Conservation (phyloP, 768 basidiomycete genomes). For the Hemileccinum impolitum region DNA sequence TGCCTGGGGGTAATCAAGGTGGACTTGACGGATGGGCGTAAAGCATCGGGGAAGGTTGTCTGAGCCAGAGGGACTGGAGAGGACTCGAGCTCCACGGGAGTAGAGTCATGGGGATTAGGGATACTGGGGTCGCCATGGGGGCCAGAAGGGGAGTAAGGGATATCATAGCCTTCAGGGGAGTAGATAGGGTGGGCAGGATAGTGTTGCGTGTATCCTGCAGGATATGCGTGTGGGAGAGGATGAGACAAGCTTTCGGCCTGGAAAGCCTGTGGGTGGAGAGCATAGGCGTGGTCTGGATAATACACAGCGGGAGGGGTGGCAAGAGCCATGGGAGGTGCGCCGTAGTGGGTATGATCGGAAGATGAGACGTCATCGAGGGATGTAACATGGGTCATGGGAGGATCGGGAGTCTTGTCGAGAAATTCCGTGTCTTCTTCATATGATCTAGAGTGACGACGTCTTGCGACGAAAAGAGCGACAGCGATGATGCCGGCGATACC, state of each 20-base stretch:
- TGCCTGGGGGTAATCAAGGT: slow-evolving; percentile 3
- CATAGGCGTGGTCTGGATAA: slow-evolving; percentile 22
- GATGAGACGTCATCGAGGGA: slow-evolving; percentile 14
- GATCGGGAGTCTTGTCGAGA: slow-evolving; percentile 22
- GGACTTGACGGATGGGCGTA: slow-evolving; percentile 14
- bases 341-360: slow-evolving; percentile 25
- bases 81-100: slow-evolving; percentile 9
- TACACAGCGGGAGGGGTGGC: slow-evolving; percentile 16
- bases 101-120: slow-evolving; percentile 14
- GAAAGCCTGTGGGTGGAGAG: slow-evolving; percentile 10
- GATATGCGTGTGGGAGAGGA: neutral
- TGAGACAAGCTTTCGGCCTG: slow-evolving; percentile 6
- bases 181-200: slow-evolving; percentile 25
- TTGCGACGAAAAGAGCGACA: slow-evolving; percentile 26
- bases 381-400: slow-evolving; percentile 7
- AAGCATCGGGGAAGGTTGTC: slow-evolving; percentile 5
- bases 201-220: slow-evolving; percentile 8
- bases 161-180: slow-evolving; percentile 17
- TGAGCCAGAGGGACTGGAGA: slow-evolving; percentile 1
- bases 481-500: slow-evolving; percentile 31
- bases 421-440: slow-evolving; percentile 30
- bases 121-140: slow-evolving; percentile 4
- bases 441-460: slow-evolving; percentile 25
- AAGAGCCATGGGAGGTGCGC: slow-evolving; percentile 15
- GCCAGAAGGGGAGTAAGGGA: slow-evolving; percentile 26